Conservation (phyloP, 2,329 filamentous ascomycete genomes). For the Tolypocladium tundrense region DNA sequence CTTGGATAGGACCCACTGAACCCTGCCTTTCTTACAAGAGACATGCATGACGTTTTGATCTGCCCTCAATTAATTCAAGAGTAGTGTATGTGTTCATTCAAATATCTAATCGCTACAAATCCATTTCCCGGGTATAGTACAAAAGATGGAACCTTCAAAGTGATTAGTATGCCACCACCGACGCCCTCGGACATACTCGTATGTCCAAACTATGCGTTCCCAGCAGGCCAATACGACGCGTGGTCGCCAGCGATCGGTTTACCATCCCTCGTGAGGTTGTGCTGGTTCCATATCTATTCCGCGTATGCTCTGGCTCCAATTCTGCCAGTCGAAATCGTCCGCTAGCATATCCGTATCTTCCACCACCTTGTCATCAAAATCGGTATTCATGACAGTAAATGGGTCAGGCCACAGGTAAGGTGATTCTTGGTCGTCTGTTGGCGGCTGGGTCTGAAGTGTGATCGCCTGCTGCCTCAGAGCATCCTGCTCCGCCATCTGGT, state of each 20-base stretch:
- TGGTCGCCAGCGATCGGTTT: background rate
- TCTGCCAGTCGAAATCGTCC: slow-evolving; percentile 37
- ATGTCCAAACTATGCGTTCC: background rate
- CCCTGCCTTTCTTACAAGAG: too few relatives aligned
- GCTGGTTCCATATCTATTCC: slow-evolving; percentile 24
- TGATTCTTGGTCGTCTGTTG: slow-evolving; percentile 23
- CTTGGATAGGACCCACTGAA: too few relatives aligned
- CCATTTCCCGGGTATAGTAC: background rate
- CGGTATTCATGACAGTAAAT: slow-evolving; percentile 18
- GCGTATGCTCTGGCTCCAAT: slow-evolving; percentile 33
- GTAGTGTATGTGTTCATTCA: background rate
- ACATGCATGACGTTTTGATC: too few relatives aligned
- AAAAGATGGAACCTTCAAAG: background rate
- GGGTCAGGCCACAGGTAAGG: slow-evolving; percentile 31
- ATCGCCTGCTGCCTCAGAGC: slow-evolving; percentile 10
- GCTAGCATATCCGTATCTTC: slow-evolving; percentile 30
- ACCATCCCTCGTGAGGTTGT: slow-evolving; percentile 13
- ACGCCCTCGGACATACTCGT: background rate
- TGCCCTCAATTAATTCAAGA: background rate
- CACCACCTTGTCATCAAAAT: slow-evolving; percentile 14
- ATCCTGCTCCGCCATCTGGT: slow-evolving; percentile 7
- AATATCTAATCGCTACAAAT: background rate
- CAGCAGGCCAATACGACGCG: background rate
- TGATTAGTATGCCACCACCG: background rate
- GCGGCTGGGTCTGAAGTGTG: slow-evolving; percentile 11